These are phyloP conservation scores for Diaporthe helianthi DNA, from an alignment of 2,329 filamentous ascomycete species.

Conservation along the genomic window DNA sequence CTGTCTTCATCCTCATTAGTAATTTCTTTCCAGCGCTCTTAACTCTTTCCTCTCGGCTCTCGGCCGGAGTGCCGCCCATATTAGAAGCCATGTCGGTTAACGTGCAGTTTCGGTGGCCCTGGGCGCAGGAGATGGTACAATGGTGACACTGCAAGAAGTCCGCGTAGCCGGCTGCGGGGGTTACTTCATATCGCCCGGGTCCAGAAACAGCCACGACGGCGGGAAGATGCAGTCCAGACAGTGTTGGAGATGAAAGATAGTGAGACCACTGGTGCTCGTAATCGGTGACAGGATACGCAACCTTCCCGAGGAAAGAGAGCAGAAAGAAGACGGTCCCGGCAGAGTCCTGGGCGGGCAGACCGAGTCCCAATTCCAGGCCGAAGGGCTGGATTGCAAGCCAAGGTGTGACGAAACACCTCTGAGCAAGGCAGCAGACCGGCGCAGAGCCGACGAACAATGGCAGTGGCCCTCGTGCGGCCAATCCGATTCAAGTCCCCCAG, in stretches of 20 bases:
- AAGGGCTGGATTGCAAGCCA: constrained; percentile 14
- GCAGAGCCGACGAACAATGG: not conserved
- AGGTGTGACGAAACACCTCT: constrained; percentile 25
- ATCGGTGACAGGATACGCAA: not conserved
- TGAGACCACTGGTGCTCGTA: not conserved
- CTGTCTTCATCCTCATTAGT: constrained; percentile 57
- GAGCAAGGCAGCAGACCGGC: not conserved
- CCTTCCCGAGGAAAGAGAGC: not conserved
- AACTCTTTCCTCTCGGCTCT: constrained; percentile 50
- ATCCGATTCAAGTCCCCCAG: not conserved
- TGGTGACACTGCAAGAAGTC: not conserved
- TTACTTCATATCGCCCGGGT: constrained; percentile 7
- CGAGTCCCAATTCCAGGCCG: not conserved
- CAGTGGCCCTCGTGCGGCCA: not conserved
- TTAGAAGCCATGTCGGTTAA: constrained; percentile 51
- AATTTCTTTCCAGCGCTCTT: constrained; percentile 55
- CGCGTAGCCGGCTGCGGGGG: not conserved
- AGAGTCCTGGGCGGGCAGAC: constrained; percentile 28
- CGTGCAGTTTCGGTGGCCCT: not conserved
- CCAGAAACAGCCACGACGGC: not conserved
- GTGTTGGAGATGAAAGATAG: not conserved
- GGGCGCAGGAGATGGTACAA: not conserved
- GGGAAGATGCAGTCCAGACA: not conserved
- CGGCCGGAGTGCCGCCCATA: constrained; percentile 47
- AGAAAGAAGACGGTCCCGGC: not conserved